A percentile compares a stretch with the other conserved stretches of the same genome.
These are phyloP conservation scores for Ceriops decandra DNA, from an alignment of 345 rosid species.

Conservation along the genomic window DNA sequence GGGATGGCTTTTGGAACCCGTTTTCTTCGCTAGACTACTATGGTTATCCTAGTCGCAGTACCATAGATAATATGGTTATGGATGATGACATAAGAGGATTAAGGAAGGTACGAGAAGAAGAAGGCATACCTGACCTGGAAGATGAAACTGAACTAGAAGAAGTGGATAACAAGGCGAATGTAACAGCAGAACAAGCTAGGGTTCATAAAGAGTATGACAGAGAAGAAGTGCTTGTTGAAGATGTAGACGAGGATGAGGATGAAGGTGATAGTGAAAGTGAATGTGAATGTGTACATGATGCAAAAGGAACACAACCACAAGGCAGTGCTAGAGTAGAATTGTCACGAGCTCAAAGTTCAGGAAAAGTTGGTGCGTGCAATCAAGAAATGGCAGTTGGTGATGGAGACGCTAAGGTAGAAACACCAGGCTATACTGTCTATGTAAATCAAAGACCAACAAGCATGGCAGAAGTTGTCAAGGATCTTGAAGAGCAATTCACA, in stretches of 20 bases:
- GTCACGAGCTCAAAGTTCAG: constrained; percentile 41
- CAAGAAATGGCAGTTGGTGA: constrained; percentile 49
- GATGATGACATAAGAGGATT: constrained; percentile 80
- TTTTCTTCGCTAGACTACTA: constrained; percentile 85
- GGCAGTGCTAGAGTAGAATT: constrained; percentile 42
- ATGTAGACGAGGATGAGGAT: constrained; percentile 51
- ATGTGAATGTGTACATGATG: constrained; percentile 34
- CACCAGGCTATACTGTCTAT: constrained; percentile 84
- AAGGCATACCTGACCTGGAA: constrained; percentile 90
- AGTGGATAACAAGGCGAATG: constrained; percentile 31
- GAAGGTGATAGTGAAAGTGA: constrained; percentile 45
- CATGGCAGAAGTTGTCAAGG: constrained; percentile 90
- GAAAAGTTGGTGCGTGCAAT: constrained; percentile 50
- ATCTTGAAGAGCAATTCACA: constrained; percentile 76
- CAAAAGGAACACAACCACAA: constrained; percentile 42
- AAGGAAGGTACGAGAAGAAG: constrained; percentile 91
- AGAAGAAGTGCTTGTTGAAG: constrained; percentile 77
- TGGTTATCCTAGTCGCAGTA: constrained; percentile 53
- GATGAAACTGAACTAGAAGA: constrained; percentile 64
- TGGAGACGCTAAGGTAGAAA: constrained; percentile 43
- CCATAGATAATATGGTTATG: constrained; percentile 52
- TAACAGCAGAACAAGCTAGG: constrained; percentile 33
- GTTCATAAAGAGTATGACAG: constrained; percentile 25
- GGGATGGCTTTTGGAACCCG: constrained; percentile 98
- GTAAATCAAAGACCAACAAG: constrained; percentile 88